Base-by-base conservation (phyloP, 139 green algal genomes). In the Chlorella sp. region DNA sequence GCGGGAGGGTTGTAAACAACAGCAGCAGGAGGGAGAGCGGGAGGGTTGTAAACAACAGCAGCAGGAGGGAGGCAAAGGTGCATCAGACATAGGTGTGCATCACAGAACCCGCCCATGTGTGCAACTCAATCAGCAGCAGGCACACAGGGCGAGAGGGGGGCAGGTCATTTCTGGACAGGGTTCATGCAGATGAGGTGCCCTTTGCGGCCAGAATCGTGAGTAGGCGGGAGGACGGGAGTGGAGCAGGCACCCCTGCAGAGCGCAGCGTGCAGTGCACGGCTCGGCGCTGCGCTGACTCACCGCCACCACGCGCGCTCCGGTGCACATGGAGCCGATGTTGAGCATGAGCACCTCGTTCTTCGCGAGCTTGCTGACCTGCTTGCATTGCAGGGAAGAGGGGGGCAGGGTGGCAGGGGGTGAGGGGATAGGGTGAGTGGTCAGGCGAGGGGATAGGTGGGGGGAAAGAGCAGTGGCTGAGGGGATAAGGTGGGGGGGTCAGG, bases 301-400 rank as follows among this genome's bases (percentile, higher is more conserved):
- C n/a, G 97, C 98, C 83, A 99, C 81, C 85, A 99, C 98, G 42
- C 97, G 92, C 28, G 97, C 98, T 53, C 98, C 98, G 24, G 98
- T 99, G 94, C 96, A 99, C 98, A 99, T 99, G 79, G 96, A 99
- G 34, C 98, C 98, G 89, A 99, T 99, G 95, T 99, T 99, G 88
- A 99, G 95, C 98, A 99, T 99, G 66, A 99, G 96, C 91, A 99
- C 97, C 95, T 99, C 98, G 86, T 95, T 95, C 96, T 99, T 99
- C 88, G 88, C 94, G 80, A 99, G 95, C 96, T 99, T 99, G 73
- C 93, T 93, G 60, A 99, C 98, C 95, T 99, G 99, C 86, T 37
- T 53, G 36, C 24, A 77, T 7, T 3, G n/a, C 16, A 32, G 60
- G 21, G n/a, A 34, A n/a, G 21, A 78, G 69, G 37, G 24, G 24